Evolutionary conservation across 2,329 filamentous ascomycete genomes (phyloP), one percentile per base, ranked within the genome.

Genomic region (Chaetothyriales sp.): DNA sequence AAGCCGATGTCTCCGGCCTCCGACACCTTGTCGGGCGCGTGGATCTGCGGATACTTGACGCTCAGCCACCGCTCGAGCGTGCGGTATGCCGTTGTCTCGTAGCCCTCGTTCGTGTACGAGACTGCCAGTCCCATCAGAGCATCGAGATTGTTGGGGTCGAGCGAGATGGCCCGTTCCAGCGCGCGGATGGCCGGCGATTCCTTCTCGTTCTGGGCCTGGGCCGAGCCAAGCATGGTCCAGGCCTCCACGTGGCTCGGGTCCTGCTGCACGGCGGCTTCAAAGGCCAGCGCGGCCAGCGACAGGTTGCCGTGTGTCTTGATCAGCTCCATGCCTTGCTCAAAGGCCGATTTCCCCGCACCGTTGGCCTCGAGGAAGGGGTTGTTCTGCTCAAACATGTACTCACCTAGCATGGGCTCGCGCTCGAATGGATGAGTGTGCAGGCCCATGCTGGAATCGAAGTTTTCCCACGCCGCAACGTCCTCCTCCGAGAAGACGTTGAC

Each of bases 161-260:
- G 75, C 67, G 89, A 90, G 57, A 95, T 72, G 0, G 90, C 89
- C 66, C 92, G 86, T 68, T 97, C 90, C 54, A 97, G 75, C 2
- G 92, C 92, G 33, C 92, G 83, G 58, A 98, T 95, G 2, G 92
- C 92, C 0, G 92, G 90, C 7, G 88, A 85, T 68, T 98, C 92
- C 72, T 98, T 98, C 69, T 98, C 92, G 68, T 98, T 98, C 67
- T 98, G 92, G 18, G 92, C 92, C 70, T 98, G 92, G 18, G 89
- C 86, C 50, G 85, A 83, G 50, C 92, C 92, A 29, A 98, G 79
- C 62, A 89, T 84, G 8, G 89, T 87, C 92, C 92, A 98, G 2
- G 92, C 92, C 51, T 94, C 86, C 40, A 90, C 81, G 66, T 97
- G 90, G 51, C 84, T 76, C 0, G 88, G 80, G 56, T 95, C 82